Base-by-base conservation (phyloP, 2,329 filamentous ascomycete species). In the Uncinocarpus reesii region DNA sequence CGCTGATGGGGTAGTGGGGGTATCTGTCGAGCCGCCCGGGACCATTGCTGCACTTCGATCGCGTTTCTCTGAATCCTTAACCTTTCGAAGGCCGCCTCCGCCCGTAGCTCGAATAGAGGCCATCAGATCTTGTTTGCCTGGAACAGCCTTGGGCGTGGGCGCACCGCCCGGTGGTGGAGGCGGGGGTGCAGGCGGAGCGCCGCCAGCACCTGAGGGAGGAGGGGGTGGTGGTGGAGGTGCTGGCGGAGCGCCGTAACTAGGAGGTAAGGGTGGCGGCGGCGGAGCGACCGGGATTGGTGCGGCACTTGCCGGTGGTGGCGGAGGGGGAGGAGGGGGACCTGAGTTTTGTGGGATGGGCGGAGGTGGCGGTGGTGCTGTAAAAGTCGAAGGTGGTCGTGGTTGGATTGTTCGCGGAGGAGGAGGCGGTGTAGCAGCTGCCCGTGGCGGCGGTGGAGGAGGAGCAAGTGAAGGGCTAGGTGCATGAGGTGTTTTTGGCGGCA, bases 1-100 rank as follows among this genome's bases (percentile, higher is more conserved):
- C 42, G 72, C 63, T 36, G 74, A 64, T 20, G 75, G 75, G 38
- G 76, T 68, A 7, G 78, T 55, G 84, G 70, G 61, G 86, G 68
- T 47, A 79, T 83, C 54, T 72, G 71, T 57, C 77, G 81, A 51
- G 67, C 66, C 40, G 60, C 71, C 60, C 47, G 67, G 70, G 23
- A 73, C 67, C 42, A 60, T 48, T 7, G 71, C 71, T 34, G 56
- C 61, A 53, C 69, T 72, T 50, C 71, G 62, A 54, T 74, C 71
- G 49, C 63, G 63, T 57, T 70, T 74, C 10, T 73, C 71, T 1
- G 60, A 55, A 21, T 67, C 69, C 38, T 60, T 66, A 49, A 74
- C 71, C 53, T 69, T 73, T 37, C 68, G 65, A 24, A 74, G 57
- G 2, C 66, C 69, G 26, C 66, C 61, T 67, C 80, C 68, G 73